These are phyloP conservation scores for Amanita exitialis DNA, from an alignment of 768 basidiomycete genomes.

Conservation along the genomic window DNA sequence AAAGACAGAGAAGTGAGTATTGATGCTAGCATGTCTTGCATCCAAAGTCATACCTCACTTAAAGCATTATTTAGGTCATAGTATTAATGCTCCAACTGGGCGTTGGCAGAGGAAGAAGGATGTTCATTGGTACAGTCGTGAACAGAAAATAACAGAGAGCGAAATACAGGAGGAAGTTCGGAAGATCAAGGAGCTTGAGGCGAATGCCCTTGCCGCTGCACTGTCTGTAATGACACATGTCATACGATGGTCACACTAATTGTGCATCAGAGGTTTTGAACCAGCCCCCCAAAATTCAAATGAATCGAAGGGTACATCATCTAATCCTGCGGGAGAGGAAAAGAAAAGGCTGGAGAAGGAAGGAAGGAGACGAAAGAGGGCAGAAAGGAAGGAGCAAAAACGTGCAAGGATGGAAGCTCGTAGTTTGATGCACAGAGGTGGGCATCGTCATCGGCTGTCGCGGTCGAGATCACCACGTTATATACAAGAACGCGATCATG, in stretches of 20 bases:
- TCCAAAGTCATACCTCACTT: conserved; percentile 3
- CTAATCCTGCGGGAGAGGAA: conserved; percentile 13
- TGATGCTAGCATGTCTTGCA: conserved; percentile 7
- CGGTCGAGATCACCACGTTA: conserved; percentile 21
- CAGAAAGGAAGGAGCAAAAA: conserved; percentile 50
- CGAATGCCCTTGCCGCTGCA: conserved; percentile 76
- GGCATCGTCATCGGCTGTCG: conserved; percentile 14
- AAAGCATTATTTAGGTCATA: conserved; percentile 92
- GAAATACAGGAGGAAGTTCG: conserved; percentile 66
- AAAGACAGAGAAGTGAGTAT: conserved; percentile 77
- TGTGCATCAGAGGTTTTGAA: conserved; percentile 56
- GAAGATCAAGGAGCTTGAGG: conserved; percentile 79
- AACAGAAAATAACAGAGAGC: conserved; percentile 28
- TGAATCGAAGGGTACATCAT: conserved; percentile 11
- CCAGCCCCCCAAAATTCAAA: conserved; percentile 33
- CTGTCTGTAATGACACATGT: conserved; percentile 44
- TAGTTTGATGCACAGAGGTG: conserved; percentile 17
- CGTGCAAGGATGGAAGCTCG: conserved; percentile 43
- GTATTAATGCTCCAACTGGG: conserved; percentile 90
- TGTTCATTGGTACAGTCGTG: conserved; percentile 89
- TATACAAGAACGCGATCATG: conserved; percentile 2
- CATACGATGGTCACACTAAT: conserved; percentile 1
- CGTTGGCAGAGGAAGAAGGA: conserved; percentile 98
- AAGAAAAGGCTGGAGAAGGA: conserved; percentile 18
- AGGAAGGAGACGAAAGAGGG: conserved; percentile 41